Evolutionary conservation across 495 filamentous ascomycete species (phyloP).

Genomic region (Pyrenula aspistea): DNA sequence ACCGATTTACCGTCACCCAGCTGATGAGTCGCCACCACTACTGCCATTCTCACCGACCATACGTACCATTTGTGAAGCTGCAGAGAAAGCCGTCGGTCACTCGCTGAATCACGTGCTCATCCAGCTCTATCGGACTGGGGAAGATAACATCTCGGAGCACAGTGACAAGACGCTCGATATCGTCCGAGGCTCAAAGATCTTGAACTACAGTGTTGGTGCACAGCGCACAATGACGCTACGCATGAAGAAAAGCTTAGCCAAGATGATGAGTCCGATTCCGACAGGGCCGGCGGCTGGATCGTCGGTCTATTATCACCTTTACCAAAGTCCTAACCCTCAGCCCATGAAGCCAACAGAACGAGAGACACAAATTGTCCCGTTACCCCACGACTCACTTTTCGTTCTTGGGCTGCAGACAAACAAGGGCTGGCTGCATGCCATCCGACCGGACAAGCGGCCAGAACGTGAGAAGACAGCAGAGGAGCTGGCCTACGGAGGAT

Average conservation of each 20-base stretch:
- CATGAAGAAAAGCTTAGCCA: slow-evolving; percentile 50
- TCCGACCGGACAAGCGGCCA: slow-evolving; percentile 72
- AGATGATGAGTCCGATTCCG: slow-evolving; percentile 9
- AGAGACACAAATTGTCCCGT: slow-evolving; percentile 48
- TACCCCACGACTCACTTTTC: slow-evolving; percentile 86
- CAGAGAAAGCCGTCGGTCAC: slow-evolving; percentile 64
- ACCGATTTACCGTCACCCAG: slow-evolving; percentile 88
- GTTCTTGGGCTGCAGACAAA: slow-evolving; percentile 75
- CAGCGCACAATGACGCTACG: slow-evolving; percentile 85
- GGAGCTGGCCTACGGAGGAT: slow-evolving; percentile 61
- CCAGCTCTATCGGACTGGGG: slow-evolving; percentile 79
- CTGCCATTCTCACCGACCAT: slow-evolving; percentile 64
- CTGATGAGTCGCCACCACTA: slow-evolving; percentile 77
- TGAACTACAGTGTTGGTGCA: slow-evolving; percentile 86
- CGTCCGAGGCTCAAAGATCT: slow-evolving; percentile 64
- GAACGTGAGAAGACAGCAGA: slow-evolving; percentile 47
- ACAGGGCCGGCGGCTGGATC: slow-evolving; percentile 2
- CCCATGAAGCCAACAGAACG: slow-evolving; percentile 21
- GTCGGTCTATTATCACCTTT: neutral
- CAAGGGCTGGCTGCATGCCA: slow-evolving; percentile 76
- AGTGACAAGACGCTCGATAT: slow-evolving; percentile 96
- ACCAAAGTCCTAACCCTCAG: neutral
- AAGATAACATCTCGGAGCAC: slow-evolving; percentile 95
- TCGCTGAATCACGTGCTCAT: slow-evolving; percentile 86
- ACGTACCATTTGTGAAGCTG: slow-evolving; percentile 47